These are phyloP conservation scores for Syzygium malaccense DNA, from an alignment of 441 rosid genomes.

Conservation along the genomic window DNA sequence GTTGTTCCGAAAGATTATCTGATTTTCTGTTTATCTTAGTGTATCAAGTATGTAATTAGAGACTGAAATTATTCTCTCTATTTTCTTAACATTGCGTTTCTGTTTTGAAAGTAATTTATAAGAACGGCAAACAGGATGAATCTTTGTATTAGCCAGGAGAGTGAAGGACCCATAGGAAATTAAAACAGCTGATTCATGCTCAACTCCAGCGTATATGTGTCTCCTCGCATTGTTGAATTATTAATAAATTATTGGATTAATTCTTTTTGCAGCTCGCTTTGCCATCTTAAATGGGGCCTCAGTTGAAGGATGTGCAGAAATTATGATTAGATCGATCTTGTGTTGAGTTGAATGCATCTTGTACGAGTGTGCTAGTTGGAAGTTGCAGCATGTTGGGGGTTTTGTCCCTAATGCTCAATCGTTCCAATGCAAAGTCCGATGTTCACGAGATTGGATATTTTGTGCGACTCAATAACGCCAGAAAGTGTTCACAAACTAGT, in stretches of 20 bases:
- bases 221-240: background rate
- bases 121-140: background rate
- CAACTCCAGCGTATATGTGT: background rate
- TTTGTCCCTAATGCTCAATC: constrained; percentile 35
- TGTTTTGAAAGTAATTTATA: background rate
- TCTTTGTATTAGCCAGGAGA: background rate
- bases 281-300: background rate
- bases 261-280: background rate
- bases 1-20: background rate
- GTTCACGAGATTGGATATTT: constrained; percentile 35
- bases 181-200: background rate
- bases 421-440: constrained; percentile 47
- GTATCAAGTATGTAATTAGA: background rate
- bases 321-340: constrained; percentile 14
- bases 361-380: constrained; percentile 52
- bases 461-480: constrained; percentile 64
- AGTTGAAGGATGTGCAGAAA: constrained; percentile 1
- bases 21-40: background rate
- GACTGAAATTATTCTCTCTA: background rate
- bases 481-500: constrained; percentile 30
- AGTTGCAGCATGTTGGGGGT: constrained; percentile 87
- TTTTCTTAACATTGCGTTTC: background rate
- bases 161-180: background rate
- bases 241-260: background rate
- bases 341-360: constrained; percentile 29